These are phyloP conservation scores for Cercospora brassicicola DNA, from an alignment of 2,329 filamentous ascomycete genomes.

Conservation along the genomic window DNA sequence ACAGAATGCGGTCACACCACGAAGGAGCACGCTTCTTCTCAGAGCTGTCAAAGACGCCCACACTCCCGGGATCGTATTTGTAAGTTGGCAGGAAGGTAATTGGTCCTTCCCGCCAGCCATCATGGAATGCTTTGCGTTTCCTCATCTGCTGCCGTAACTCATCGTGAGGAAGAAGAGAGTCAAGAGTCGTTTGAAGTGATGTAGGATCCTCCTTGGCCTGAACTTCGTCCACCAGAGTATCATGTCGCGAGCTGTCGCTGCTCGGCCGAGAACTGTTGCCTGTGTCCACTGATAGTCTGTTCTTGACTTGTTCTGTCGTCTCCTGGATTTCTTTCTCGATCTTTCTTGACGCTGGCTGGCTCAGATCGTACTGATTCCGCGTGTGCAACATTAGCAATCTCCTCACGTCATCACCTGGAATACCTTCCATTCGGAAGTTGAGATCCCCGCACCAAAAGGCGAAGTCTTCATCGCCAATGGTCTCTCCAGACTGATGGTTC, in stretches of 20 bases:
- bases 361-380: conserved; percentile 69
- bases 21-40: conserved; percentile 91
- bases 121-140: conserved; percentile 76
- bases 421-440: conserved; percentile 85
- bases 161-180: conserved; percentile 85
- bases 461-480: conserved; percentile 87
- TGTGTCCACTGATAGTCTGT: conserved; percentile 15
- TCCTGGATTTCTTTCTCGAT: conserved; percentile 40
- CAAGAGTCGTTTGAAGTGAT: conserved; percentile 83
- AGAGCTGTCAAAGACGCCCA: conserved; percentile 89
- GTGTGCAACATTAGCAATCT: conserved; percentile 80
- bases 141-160: conserved; percentile 76
- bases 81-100: conserved; percentile 92
- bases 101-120: conserved; percentile 86
- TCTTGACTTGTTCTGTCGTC: conserved; percentile 31
- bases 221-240: conserved; percentile 33
- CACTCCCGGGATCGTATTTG: conserved; percentile 94
- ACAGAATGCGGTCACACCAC: conserved; percentile 96
- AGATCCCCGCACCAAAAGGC: conserved; percentile 95
- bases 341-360: conserved; percentile 36
- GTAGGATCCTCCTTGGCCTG: conserved; percentile 70
- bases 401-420: conserved; percentile 87
- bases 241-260: conserved; percentile 19
- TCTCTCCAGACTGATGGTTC: conserved; percentile 59
- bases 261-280: conserved; percentile 17